Conservation (phyloP, 306 rosid genomes). For the cucumber (Cucumis sativus) region DNA sequence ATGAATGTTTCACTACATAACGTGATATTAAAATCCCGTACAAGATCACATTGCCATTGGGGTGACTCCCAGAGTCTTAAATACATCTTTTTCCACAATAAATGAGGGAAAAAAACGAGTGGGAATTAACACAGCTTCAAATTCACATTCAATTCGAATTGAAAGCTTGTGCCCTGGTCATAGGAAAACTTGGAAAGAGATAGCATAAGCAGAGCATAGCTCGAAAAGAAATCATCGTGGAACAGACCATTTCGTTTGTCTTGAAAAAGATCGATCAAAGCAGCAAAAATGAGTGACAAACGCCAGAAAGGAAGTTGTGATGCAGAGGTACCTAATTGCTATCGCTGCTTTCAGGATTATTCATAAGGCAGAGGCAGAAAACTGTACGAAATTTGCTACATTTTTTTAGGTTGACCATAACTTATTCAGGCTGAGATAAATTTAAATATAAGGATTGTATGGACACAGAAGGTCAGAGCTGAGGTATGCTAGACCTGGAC, state of each 20-base stretch:
- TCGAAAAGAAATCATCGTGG: constrained; percentile 22
- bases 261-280: constrained; percentile 26
- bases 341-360: constrained; percentile 60
- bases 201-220: constrained; percentile 29
- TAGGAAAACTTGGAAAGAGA: constrained; percentile 31
- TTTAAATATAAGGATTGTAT: constrained; percentile 60
- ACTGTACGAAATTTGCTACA: constrained; percentile 65
- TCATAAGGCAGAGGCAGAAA: constrained; percentile 38
- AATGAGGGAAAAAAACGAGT: constrained; percentile 19
- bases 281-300: constrained; percentile 41
- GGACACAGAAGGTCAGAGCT: constrained; percentile 46
- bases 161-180: constrained; percentile 36
- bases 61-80: constrained; percentile 10
- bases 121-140: constrained; percentile 23
- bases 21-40: constrained; percentile 4
- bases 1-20: constrained; percentile 4
- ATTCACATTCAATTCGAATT: constrained; percentile 23
- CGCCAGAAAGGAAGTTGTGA: constrained; percentile 29
- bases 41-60: constrained; percentile 2
- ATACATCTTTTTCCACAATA: constrained; percentile 11
- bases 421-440: constrained; percentile 62
- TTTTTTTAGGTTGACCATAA: constrained; percentile 56
- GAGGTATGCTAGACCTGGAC: constrained; percentile 53
- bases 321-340: constrained; percentile 6
- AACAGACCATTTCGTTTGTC: constrained; percentile 20